Percentiles rank a stretch among this genome's conserved stretches.
phyloP scores from a whole-genome alignment of 176 grass and related monocot genomes.

The Coix lacrymajobi region DNA sequence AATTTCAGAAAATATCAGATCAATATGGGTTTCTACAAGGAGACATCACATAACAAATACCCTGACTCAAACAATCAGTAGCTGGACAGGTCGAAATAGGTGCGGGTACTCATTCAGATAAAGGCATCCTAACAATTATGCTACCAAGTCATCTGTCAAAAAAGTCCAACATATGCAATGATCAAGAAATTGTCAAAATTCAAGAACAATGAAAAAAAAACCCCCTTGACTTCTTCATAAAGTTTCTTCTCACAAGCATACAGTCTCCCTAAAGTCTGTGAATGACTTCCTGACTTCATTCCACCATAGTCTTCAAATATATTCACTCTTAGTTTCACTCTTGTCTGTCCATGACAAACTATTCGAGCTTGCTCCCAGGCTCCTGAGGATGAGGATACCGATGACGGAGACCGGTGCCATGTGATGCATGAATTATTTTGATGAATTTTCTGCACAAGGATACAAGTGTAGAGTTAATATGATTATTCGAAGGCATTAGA shows the following conservation, averaged over 20 bases:
- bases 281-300: conserved; percentile 90
- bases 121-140: neutral
- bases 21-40: neutral
- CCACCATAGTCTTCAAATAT: conserved; percentile 62
- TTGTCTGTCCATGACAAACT: conserved; percentile 73
- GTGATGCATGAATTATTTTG: conserved; percentile 80
- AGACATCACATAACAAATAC: neutral
- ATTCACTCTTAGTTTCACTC: conserved; percentile 70
- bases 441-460: conserved; percentile 65
- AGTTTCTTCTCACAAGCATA: conserved; percentile 99
- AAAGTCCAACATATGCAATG: neutral
- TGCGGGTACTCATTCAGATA: neutral
- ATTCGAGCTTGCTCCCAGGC: conserved; percentile 51
- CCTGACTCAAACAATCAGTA: neutral
- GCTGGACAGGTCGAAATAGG: neutral
- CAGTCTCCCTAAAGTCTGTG: conserved; percentile 79
- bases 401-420: conserved; percentile 82
- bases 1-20: neutral
- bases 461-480: neutral
- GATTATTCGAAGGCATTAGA: neutral
- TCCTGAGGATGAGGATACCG: conserved; percentile 64
- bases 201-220: neutral
- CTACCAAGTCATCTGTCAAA: neutral
- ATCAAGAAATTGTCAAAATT: neutral
- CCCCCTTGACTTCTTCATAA: conserved; percentile 91